Evolutionary conservation across 371 early-diverging fungal species (phyloP).

Genomic region (Mucor racemosus): DNA sequence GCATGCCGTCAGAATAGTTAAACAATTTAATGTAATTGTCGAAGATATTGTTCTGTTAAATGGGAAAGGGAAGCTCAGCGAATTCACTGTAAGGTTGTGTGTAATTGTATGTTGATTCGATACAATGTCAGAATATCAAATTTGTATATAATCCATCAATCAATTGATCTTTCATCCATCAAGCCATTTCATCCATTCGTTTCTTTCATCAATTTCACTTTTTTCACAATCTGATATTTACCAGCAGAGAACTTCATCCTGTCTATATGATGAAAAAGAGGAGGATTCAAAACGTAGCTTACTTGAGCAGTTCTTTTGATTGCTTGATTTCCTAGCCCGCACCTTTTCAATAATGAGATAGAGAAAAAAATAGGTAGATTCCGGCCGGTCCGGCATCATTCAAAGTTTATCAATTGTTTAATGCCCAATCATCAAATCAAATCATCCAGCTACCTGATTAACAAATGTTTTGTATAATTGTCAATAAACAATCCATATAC

Average conservation of each 20-base stretch:
- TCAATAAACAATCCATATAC: no score
- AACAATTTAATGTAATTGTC: neutral
- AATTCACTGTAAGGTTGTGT: no score
- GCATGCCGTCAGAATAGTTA: no score
- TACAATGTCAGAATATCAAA: neutral
- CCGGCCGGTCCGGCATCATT: neutral
- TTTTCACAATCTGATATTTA: conserved; percentile 18
- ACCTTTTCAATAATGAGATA: neutral
- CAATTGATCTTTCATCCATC: conserved; percentile 13
- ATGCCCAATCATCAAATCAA: neutral
- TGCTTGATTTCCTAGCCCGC: conserved; percentile 9
- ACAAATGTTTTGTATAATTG: no score
- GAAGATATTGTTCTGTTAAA: neutral
- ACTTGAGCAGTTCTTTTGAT: conserved; percentile 22
- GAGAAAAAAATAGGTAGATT: neutral
- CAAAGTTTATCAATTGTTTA: neutral
- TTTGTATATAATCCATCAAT: conserved; percentile 6
- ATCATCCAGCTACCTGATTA: no score
- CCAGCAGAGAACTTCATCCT: conserved; percentile 46
- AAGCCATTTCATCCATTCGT: conserved; percentile 23
- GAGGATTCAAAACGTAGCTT: conserved; percentile 21
- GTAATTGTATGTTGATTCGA: no score
- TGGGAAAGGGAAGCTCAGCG: neutral
- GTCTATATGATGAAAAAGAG: conserved; percentile 35
- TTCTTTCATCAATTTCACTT: conserved; percentile 11